These are phyloP conservation scores for Mycena capillaripes DNA, from an alignment of 768 basidiomycete genomes.

Conservation along the genomic window DNA sequence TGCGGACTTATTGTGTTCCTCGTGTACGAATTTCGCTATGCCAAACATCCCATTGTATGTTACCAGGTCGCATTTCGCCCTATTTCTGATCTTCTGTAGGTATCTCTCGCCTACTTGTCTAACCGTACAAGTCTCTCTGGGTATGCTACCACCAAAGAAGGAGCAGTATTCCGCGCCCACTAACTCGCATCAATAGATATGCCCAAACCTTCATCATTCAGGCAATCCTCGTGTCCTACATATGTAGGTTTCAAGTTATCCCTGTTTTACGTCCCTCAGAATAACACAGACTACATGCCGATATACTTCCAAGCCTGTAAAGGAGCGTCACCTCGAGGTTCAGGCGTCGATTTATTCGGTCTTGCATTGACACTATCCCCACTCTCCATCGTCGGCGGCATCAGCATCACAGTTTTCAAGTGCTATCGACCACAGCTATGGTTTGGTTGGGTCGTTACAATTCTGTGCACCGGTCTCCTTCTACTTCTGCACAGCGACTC, in stretches of 20 bases:
- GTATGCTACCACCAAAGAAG: too few relatives aligned
- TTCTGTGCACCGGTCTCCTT: conserved; percentile 51
- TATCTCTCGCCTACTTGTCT: conserved; percentile 38
- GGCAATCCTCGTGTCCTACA: too few relatives aligned
- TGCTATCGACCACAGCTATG: conserved; percentile 48
- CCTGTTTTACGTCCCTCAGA: too few relatives aligned
- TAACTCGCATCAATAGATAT: too few relatives aligned
- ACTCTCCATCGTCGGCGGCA: conserved; percentile 51
- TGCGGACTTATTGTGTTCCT: conserved; percentile 51
- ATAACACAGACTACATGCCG: conserved; percentile 52
- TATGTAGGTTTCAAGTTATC: too few relatives aligned
- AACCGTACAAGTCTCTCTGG: not conserved
- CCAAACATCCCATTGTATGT: conserved; percentile 49
- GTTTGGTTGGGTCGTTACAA: conserved; percentile 46
- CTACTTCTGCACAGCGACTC: conserved; percentile 40
- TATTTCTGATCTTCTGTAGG: conserved; percentile 34
- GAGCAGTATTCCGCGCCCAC: too few relatives aligned
- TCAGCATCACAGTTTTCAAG: conserved; percentile 47
- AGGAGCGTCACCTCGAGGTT: conserved; percentile 46
- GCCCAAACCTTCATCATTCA: too few relatives aligned
- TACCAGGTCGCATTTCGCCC: not conserved
- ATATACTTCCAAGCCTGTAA: conserved; percentile 48
- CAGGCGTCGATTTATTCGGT: conserved; percentile 50
- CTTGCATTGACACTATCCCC: conserved; percentile 48
- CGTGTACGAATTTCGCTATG: conserved; percentile 50